phyloP scores from a whole-genome alignment of 306 rosid species.

The Ochetophila trinervis region DNA sequence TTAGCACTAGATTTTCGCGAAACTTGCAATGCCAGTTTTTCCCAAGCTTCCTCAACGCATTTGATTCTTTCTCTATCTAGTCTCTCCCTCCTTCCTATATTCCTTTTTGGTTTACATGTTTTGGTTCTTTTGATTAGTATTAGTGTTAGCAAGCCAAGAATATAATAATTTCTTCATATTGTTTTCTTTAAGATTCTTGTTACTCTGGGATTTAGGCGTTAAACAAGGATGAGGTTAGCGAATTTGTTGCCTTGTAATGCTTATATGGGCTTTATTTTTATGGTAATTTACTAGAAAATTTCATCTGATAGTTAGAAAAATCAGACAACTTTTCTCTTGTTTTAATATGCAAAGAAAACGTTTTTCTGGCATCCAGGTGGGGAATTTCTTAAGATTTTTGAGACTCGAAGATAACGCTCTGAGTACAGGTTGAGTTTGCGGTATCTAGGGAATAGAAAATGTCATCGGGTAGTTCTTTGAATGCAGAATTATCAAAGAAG shows the following conservation, averaged over 20 bases:
- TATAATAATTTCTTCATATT: constrained; percentile 14
- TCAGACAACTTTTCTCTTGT: not conserved
- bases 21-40: constrained; percentile 23
- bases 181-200: constrained; percentile 13
- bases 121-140: constrained; percentile 6
- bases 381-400: constrained; percentile 38
- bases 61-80: not conserved
- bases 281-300: constrained; percentile 1
- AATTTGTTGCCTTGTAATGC: constrained; percentile 3
- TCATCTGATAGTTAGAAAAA: constrained; percentile 12
- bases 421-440: constrained; percentile 28
- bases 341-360: constrained; percentile 22
- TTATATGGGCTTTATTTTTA: constrained; percentile 8
- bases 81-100: too few relatives aligned
- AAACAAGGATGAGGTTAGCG: constrained; percentile 14
- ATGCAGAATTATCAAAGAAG: constrained; percentile 69
- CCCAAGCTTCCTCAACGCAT: constrained; percentile 11
- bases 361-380: constrained; percentile 41
- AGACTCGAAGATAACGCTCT: constrained; percentile 30
- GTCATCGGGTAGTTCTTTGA: constrained; percentile 59
- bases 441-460: constrained; percentile 34
- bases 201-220: constrained; percentile 10
- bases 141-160: constrained; percentile 22
- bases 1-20: constrained; percentile 22
- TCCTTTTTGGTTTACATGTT: not conserved